A percentile compares a stretch with the other conserved stretches of the same genome.
Conservation (phyloP, 164 flowering plant genomes). For the Brasenia schreberi region DNA sequence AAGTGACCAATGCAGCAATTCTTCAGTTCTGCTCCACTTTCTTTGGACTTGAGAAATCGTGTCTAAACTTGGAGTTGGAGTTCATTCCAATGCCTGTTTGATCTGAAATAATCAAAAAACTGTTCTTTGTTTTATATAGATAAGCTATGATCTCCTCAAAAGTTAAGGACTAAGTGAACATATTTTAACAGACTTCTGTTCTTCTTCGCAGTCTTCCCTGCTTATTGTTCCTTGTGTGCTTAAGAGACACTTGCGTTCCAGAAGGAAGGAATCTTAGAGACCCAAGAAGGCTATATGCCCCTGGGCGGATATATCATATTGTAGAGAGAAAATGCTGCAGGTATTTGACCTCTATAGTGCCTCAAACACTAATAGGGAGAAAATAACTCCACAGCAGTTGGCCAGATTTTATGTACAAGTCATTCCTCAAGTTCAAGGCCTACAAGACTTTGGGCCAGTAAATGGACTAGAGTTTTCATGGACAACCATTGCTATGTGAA, state of each 20-base stretch:
- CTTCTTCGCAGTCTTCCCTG: constrained; percentile 96
- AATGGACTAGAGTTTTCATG: too few relatives aligned
- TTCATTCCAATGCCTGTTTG: neutral
- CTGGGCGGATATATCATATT: constrained; percentile 91
- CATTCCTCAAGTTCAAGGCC: too few relatives aligned
- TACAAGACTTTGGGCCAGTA: too few relatives aligned
- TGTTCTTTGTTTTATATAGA: neutral
- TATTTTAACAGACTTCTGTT: constrained; percentile 9
- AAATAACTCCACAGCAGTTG: too few relatives aligned
- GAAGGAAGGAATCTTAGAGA: constrained; percentile 80
- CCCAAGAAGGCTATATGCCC: constrained; percentile 89
- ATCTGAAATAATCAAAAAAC: neutral
- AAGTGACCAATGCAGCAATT: constrained; percentile 8
- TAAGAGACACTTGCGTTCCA: constrained; percentile 90
- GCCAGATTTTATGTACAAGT: too few relatives aligned
- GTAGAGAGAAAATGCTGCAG: constrained; percentile 94
- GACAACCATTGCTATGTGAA: too few relatives aligned
- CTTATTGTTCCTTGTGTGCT: constrained; percentile 60
- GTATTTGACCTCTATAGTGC: constrained; percentile 18
- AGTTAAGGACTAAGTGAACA: neutral
- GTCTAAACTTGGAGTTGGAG: neutral
- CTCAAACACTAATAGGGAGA: neutral
- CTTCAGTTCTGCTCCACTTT: neutral
- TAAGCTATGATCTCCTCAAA: neutral
- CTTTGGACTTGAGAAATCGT: neutral